Percentiles rank a stretch among this genome's conserved stretches.
Conservation (phyloP, 164 flowering plant species). For the Akebia trifoliata region DNA sequence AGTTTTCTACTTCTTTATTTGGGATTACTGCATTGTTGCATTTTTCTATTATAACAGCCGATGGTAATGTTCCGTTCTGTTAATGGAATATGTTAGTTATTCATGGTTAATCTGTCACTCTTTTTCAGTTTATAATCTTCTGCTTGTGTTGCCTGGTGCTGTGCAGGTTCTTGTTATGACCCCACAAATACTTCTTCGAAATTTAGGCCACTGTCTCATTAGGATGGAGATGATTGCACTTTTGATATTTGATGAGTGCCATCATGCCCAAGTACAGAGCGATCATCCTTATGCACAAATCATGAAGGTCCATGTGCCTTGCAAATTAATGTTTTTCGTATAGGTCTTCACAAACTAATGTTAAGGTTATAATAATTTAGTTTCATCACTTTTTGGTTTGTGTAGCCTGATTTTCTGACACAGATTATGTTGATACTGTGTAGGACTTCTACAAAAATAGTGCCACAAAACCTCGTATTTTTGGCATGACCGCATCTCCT, state of each 20-base stretch:
- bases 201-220: conserved; percentile 74
- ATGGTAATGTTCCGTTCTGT: not conserved
- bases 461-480: conserved; percentile 62
- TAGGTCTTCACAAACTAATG: not conserved
- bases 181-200: conserved; percentile 66
- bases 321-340: not conserved
- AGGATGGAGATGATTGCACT: conserved; percentile 78
- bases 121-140: conserved; percentile 5
- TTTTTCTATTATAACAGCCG: not conserved
- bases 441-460: conserved; percentile 57
- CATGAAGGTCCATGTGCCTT: conserved; percentile 55
- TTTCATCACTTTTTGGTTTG: conserved; percentile 1
- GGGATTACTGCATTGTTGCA: not conserved
- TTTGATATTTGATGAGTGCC: conserved; percentile 95
- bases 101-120: not conserved
- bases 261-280: conserved; percentile 88
- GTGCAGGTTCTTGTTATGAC: conserved; percentile 97
- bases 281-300: conserved; percentile 92
- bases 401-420: conserved; percentile 2
- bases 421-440: conserved; percentile 11
- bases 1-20: not conserved
- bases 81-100: not conserved
- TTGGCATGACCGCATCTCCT: conserved; percentile 99
- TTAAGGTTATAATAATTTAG: not conserved
- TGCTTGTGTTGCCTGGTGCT: conserved; percentile 12